Base-by-base conservation (phyloP, 179 eudicot species). In the Drosera spatulata region DNA sequence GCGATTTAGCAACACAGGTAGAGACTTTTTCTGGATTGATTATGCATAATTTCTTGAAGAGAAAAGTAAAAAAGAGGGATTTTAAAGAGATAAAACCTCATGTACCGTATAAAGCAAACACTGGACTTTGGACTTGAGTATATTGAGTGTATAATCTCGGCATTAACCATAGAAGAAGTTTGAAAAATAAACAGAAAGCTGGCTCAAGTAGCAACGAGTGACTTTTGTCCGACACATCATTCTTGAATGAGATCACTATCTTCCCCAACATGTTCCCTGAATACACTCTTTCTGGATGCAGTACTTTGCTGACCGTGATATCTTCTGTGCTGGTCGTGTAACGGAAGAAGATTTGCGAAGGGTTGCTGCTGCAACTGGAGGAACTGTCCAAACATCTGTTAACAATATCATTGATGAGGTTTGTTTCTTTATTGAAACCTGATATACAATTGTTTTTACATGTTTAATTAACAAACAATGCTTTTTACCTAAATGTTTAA, bases 301-400 rank as follows among this genome's bases (percentile, higher is more conserved):
- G 99, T 93, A 93, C 77, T 93, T 93, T 83, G 99, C 99, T 69
- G 99, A 93, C 66, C 76, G 99, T 54, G 99, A 93, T 79, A 86
- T 89, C 41, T 93, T 93, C 62, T 93, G 99, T 68, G 99, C 99
- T 64, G 99, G 99, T 53, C 95, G 99, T 70, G 99, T 93, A 40
- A 52, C 93, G 53, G 99, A 93, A 74, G 99, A 89, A 69, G 99
- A 93, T 82, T 71, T 93, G 61, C 83, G 78, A 39, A 85, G 99
- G 61, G 99, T 93, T 75, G 86, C 95, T 57, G 98, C 98, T 63
- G 99, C 99, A 33, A 80, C 99, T 60, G 97, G 99, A 62, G 97
- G 99, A 73, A 83, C 94, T 60, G 91, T 93, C 39, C 99, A 93
- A 79, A 93, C 99, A 61, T 86, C 97, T 64, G 97, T 93, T 65